Conservation (phyloP, 2,329 filamentous ascomycete genomes). For the Corinectria fuckeliana region DNA sequence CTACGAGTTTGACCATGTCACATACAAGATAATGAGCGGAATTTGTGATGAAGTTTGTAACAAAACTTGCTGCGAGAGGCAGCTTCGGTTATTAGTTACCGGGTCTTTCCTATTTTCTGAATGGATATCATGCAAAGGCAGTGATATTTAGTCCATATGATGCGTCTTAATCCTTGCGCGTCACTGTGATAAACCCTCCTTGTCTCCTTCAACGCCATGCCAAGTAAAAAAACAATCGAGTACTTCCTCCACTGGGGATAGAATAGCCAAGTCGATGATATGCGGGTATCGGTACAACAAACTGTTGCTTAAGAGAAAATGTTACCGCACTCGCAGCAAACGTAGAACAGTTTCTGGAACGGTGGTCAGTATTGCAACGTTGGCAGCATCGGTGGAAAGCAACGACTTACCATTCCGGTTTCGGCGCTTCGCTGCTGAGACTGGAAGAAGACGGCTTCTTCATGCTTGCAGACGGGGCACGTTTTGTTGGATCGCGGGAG, state of each 20-base stretch:
- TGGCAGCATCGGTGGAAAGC: not conserved
- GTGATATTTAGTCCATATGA: slow-evolving; percentile 14
- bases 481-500: slow-evolving; percentile 87
- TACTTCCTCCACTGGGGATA: not conserved
- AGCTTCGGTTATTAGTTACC: not conserved
- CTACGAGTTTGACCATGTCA: slow-evolving; percentile 14
- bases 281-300: slow-evolving; percentile 36
- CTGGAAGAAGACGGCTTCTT: slow-evolving; percentile 97
- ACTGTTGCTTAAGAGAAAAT: slow-evolving; percentile 68
- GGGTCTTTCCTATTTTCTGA: not conserved
- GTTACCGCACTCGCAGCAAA: slow-evolving; percentile 92
- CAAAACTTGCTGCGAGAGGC: not conserved
- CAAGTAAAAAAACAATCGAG: slow-evolving; percentile 28
- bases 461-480: slow-evolving; percentile 84
- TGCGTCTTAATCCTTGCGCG: slow-evolving; percentile 8
- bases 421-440: slow-evolving; percentile 96
- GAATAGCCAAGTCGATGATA: slow-evolving; percentile 11
- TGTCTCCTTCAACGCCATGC: slow-evolving; percentile 32
- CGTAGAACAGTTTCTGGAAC: slow-evolving; percentile 83
- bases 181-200: slow-evolving; percentile 18
- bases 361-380: slow-evolving; percentile 5
- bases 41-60: not conserved
- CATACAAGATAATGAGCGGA: not conserved
- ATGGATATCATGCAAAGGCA: slow-evolving; percentile 2
- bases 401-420: slow-evolving; percentile 88